Conservation (phyloP, 2,329 filamentous ascomycete species). For the Trichophyton simii region DNA sequence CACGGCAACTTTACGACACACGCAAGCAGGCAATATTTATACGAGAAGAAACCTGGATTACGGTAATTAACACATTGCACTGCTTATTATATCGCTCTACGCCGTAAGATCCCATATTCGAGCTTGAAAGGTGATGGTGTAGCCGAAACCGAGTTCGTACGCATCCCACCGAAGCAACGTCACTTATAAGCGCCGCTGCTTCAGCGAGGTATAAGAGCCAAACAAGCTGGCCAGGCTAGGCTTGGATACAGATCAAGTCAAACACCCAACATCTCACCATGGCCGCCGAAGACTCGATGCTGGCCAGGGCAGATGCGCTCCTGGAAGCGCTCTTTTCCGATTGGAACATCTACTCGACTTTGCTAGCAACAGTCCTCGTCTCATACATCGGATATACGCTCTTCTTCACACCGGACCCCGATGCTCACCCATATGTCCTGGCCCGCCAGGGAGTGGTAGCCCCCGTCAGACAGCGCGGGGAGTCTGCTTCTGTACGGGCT, state of each 20-base stretch:
- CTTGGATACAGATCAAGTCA: neutral
- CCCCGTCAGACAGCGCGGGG: slow-evolving; percentile 66
- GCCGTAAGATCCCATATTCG: no score
- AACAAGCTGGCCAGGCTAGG: neutral
- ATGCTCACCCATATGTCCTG: slow-evolving; percentile 83
- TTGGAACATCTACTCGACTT: slow-evolving; percentile 72
- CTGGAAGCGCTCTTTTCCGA: slow-evolving; percentile 52
- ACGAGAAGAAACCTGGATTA: neutral
- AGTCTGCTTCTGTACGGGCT: slow-evolving; percentile 78
- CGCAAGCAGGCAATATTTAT: neutral
- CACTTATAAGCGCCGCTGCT: neutral
- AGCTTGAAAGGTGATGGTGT: no score
- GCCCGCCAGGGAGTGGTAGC: slow-evolving; percentile 70
- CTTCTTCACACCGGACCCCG: slow-evolving; percentile 62
- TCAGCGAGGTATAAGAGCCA: neutral
- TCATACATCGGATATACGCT: slow-evolving; percentile 59
- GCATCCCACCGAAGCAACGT: neutral
- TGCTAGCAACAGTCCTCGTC: slow-evolving; percentile 54
- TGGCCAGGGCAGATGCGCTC: slow-evolving; percentile 31
- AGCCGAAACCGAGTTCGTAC: neutral
- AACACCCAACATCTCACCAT: slow-evolving; percentile 17
- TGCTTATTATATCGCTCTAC: neutral
- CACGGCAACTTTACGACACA: neutral
- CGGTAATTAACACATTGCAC: neutral
- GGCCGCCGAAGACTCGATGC: slow-evolving; percentile 38